A percentile compares a stretch with the other conserved stretches of the same genome.
phyloP scores from a whole-genome alignment of 768 basidiomycete genomes.

The Psilocybe azurescens region DNA sequence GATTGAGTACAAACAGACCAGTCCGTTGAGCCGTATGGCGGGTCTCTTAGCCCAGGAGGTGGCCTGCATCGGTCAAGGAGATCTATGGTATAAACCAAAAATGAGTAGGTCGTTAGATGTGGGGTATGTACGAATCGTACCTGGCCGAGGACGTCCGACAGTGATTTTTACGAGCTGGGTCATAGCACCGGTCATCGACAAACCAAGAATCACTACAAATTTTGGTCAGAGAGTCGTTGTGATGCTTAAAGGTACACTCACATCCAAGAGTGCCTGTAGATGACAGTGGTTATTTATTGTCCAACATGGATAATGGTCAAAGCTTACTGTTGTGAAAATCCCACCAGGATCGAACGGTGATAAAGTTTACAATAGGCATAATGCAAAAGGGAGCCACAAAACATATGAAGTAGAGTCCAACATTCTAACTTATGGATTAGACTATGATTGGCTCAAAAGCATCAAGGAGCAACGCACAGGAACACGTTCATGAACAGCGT shows the following conservation, averaged over 20 bases:
- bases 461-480: slow-evolving; percentile 51
- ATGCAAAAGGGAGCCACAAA: slow-evolving; percentile 72
- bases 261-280: slow-evolving; percentile 47
- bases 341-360: slow-evolving; percentile 87
- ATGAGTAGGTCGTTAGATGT: not conserved
- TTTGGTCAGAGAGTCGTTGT: not conserved
- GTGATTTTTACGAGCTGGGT: slow-evolving; percentile 88
- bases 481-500: slow-evolving; percentile 76
- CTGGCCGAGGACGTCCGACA: slow-evolving; percentile 90
- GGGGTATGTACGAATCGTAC: slow-evolving; percentile 35
- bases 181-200: slow-evolving; percentile 76
- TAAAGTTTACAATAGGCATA: slow-evolving; percentile 68
- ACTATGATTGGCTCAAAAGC: not conserved
- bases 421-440: slow-evolving; percentile 37
- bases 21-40: slow-evolving; percentile 74
- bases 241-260: slow-evolving; percentile 19
- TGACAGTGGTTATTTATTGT: not conserved
- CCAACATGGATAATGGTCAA: not conserved
- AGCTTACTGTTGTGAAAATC: slow-evolving; percentile 76
- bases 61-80: slow-evolving; percentile 78
- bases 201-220: slow-evolving; percentile 66
- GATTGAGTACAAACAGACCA: slow-evolving; percentile 81
- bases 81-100: slow-evolving; percentile 42
- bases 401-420: slow-evolving; percentile 56
- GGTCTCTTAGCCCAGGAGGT: slow-evolving; percentile 62